Evolutionary conservation across 345 rosid species (phyloP), one percentile per base, ranked within the genome.

Genomic region (Cochlearia excelsa): DNA sequence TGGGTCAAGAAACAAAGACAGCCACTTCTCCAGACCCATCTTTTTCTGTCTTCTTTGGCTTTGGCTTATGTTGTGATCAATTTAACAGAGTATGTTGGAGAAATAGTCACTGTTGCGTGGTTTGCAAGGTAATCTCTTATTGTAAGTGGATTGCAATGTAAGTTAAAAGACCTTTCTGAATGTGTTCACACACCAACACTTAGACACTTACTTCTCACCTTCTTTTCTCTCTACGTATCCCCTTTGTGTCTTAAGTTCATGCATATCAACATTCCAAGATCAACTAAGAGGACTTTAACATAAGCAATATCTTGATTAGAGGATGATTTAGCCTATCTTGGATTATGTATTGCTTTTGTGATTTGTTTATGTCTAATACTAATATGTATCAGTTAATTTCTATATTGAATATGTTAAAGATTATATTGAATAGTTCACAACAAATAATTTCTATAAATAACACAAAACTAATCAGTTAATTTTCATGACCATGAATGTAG

Each of bases 161-260:
- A 70, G 75, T 53, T 51, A 71, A 45, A 64, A 46, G 27, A 56
- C 65, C 53, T 57, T 40, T 53, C 45, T 71, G 29, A 1, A 3
- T 37, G 58, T 57, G 54, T 63, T 51, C 61, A 64, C 66, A 70
- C 74, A 70, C 75, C 70, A 71, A 71, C 66, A 58, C 42, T 43
- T 46, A 65, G 75, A 71, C 33, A 61, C 26, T 57, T 51, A 64
- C 75, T 71, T 65, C 70, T 58, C 70, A 71, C 69, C 75, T 51
- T 64, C 61, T 64, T 52, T 51, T 51, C 46, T 70, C 65, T 63
- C 65, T 57, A 63, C 60, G 65, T 70, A 70, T 55, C 60, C 28
- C 10, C 29, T 52, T 60, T 63, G 23, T 16, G 23, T 16, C 23
- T 16, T 16, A 16, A 34, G 4, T 48, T 29, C 74, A 42, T 61